Base-by-base conservation (phyloP, 345 rosid species). In the Luvunga scandens region DNA sequence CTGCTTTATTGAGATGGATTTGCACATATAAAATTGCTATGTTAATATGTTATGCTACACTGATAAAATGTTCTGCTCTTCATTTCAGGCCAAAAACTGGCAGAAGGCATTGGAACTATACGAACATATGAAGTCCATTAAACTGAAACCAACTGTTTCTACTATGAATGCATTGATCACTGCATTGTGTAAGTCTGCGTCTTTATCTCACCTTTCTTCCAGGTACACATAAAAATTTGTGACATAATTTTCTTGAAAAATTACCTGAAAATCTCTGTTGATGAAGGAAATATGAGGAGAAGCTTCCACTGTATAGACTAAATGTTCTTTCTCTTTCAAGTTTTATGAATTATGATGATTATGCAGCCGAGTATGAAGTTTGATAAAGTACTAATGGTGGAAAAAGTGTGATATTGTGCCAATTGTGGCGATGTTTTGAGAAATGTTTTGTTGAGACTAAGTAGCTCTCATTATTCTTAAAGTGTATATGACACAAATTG, bases 161-260 rank as follows among this genome's bases (percentile, higher is more conserved):
- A 90, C 94, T 27, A 83, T 93, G 88, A 93, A 93, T 87, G 99
- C 98, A 48, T 85, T 95, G 84, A 89, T 93, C 73, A 92, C 93
- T 78, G 89, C 96, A 68, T 88, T 95, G 85, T 92, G 98, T 95
- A 88, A 92, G 99, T 78, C 76, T 74, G 60, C 33, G 69, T 73
- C 50, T 38, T 38, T 73, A 36, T 69, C 76, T 55, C 36, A 9
- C 9, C 18, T 45, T 45, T 45, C 50, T 45, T 45, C 50, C 50
- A 45, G 50, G 13, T 10, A 25, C 28, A 48, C 0, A 18, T 14
- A 48, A 24, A 25, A 13, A 13, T 27, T 36, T 14, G 9, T 42
- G 6, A 10, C 21, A 6, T 69, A 22, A 27, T 53, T 38, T 39
- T 24, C 21, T 57, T 71, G n/a, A 72, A 21, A 65, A 62, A 27